Base-by-base conservation (phyloP, 768 basidiomycete genomes). In the Mycena capillaripes region DNA sequence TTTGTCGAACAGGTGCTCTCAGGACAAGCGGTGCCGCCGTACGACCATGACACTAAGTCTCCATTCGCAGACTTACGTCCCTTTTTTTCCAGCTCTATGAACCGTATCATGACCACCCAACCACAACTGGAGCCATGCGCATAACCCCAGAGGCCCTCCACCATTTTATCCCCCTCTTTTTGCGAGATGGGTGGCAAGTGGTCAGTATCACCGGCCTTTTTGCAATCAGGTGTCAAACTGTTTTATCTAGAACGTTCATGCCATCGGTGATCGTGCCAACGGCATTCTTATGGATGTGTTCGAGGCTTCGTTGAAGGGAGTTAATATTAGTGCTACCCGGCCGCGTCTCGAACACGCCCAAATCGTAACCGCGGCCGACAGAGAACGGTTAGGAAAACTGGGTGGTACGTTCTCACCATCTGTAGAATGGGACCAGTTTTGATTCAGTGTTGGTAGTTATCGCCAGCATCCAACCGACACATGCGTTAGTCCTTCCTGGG, bases 331-430 rank as follows among this genome's bases (percentile, higher is more conserved):
- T 30, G 89, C 91, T 29, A 82, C 91, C 55, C 86, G 96, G 48
- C 92, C 95, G 56, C 89, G 97, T 29, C 87, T 97, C 16, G 97
- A 98, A 80, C 97, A 98, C 81, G 95, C 95, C 10, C 96, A 98
- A 80, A 91, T 98, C 76, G 87, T 97, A 81, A 91, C 89, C 3
- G 83, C 86, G n/a, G 84, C 83, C 2, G 97, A 97, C 79, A 91
- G 97, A 85, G 82, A 82, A 30, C 89, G 95, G 19, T 86, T 97
- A 19, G 95, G 93, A 23, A 89, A 85, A 72, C 89, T 97, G 10
- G 96, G 95, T 67, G 92, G 96, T 95, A 77, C 75, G 89, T 72
- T 25, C 38, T 67, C 38, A 29, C 50, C 55, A n/a, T n/a, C 23
- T 32, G 25, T 38, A 17, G 14, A 19, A 17, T 66, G 19, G 57